Evolutionary conservation across 495 filamentous ascomycete genomes (phyloP), one percentile per base, ranked within the genome.

Genomic region (Daldinia loculata): DNA sequence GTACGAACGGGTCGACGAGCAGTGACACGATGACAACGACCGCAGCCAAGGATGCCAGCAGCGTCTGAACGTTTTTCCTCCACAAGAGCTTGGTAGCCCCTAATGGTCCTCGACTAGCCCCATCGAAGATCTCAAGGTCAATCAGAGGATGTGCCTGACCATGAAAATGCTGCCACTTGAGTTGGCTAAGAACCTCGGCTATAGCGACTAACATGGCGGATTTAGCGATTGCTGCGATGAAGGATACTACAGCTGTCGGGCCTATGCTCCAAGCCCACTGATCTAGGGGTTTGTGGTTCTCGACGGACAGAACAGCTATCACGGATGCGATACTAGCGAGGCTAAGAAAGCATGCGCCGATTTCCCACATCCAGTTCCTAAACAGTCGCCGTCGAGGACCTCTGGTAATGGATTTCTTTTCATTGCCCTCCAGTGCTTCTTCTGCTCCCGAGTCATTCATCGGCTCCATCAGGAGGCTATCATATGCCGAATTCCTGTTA

Each of bases 91-190:
- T 3, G n/a, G 15, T 1, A 11, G 55, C 55, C 17, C 55, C 55
- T 26, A 36, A 24, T 24, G 55, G 55, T 8, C 55, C 55, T 39
- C 55, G 17, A 14, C 30, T 22, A n/a, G 55, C 55, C 34, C 27
- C 30, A 2, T 57, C 55, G 30, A 57, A 57, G 32, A 57, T 15
- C 32, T 57, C n/a, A 30, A 57, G 32, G 22, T 57, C 55, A 24
- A 57, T 57, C 55, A 57, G 19, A 15, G 55, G 55, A 17, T 57
- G 30, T 9, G 32, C 26, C 22, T 39, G n/a, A 7, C 55, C 29
- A 24, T 57, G 17, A 24, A 57, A 57, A 38, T 57, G 55, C 55
- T 57, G 29, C 55, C 55, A 57, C 34, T 57, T 57, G 9, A 57
- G 34, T 30, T 57, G 55, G 7, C 55, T 27, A 38, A 57, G 29